Conservation (phyloP, 2,329 filamentous ascomycete genomes). For the Claviceps capensis region DNA sequence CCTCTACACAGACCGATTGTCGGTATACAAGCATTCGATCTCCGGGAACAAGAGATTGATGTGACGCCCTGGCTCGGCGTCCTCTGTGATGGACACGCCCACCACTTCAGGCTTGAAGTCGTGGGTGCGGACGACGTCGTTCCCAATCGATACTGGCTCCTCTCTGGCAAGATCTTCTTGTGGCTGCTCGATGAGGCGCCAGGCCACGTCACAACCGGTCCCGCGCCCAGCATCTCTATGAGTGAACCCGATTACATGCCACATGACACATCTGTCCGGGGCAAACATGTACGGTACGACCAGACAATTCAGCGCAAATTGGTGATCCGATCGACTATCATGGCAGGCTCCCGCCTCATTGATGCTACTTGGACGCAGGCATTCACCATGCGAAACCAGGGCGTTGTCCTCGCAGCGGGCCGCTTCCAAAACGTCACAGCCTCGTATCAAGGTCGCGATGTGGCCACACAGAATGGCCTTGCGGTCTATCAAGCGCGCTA, state of each 20-base stretch:
- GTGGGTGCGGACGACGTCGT: constrained; percentile 49
- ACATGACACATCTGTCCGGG: background rate
- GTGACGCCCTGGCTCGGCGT: constrained; percentile 62
- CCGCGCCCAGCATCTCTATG: background rate
- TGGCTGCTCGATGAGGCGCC: constrained; percentile 48
- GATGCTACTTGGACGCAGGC: constrained; percentile 39
- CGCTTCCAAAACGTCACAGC: constrained; percentile 23
- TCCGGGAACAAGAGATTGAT: constrained; percentile 70
- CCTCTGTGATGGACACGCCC: constrained; percentile 49
- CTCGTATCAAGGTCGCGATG: constrained; percentile 8
- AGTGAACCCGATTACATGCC: background rate
- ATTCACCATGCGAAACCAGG: constrained; percentile 38
- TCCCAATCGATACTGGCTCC: constrained; percentile 42
- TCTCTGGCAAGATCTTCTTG: constrained; percentile 70
- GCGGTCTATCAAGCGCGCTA: constrained; percentile 3
- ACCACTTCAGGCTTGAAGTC: constrained; percentile 56
- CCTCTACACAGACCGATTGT: constrained; percentile 67
- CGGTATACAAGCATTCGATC: constrained; percentile 65
- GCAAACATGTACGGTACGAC: constrained; percentile 18
- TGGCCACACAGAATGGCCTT: background rate
- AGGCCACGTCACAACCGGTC: constrained; percentile 30
- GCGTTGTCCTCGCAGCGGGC: constrained; percentile 27
- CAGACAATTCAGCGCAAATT: constrained; percentile 44
- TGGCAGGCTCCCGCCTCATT: constrained; percentile 10
- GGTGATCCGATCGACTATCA: constrained; percentile 42